A percentile compares a stretch with the other conserved stretches of the same genome.
Evolutionary conservation across 352 stramenopile genomes (phyloP).

Genomic region (Aphanomyces stellatus): DNA sequence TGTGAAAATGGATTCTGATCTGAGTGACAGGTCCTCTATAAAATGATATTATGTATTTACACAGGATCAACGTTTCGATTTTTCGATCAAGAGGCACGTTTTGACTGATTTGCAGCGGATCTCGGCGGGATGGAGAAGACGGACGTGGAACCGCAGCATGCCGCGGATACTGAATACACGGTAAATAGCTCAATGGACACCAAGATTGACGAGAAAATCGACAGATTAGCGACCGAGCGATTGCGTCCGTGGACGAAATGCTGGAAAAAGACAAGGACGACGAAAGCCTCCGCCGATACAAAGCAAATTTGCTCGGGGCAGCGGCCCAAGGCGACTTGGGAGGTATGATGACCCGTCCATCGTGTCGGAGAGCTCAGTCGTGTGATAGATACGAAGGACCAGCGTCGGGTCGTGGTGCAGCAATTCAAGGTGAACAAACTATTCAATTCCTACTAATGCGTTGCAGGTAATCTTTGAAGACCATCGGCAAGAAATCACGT

Average conservation of each 20-base stretch:
- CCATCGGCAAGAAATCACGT: conserved; percentile 47
- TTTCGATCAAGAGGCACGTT: too few species aligned
- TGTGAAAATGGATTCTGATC: too few species aligned
- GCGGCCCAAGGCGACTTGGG: conserved; percentile 71
- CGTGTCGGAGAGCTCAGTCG: background rate
- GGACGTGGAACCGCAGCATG: too few species aligned
- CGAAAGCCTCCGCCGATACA: conserved; percentile 77
- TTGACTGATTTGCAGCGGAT: too few species aligned
- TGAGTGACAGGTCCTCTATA: too few species aligned
- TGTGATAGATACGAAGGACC: conserved; percentile 39
- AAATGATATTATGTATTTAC: too few species aligned
- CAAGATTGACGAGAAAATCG: background rate
- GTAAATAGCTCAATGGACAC: too few species aligned
- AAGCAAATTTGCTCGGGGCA: conserved; percentile 69
- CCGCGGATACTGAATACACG: background rate
- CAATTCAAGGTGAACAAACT: conserved; percentile 51
- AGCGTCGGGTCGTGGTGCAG: conserved; percentile 66
- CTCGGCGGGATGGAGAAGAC: too few species aligned
- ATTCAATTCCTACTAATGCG: background rate
- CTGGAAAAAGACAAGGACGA: conserved; percentile 72
- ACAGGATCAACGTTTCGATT: too few species aligned
- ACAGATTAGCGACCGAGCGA: conserved; percentile 55
- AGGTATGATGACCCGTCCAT: conserved; percentile 37
- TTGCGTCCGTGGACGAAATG: conserved; percentile 59
- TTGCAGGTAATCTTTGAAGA: conserved; percentile 65